phyloP scores from a whole-genome alignment of 23 red algal species.

The Pyropia yezoensis region DNA sequence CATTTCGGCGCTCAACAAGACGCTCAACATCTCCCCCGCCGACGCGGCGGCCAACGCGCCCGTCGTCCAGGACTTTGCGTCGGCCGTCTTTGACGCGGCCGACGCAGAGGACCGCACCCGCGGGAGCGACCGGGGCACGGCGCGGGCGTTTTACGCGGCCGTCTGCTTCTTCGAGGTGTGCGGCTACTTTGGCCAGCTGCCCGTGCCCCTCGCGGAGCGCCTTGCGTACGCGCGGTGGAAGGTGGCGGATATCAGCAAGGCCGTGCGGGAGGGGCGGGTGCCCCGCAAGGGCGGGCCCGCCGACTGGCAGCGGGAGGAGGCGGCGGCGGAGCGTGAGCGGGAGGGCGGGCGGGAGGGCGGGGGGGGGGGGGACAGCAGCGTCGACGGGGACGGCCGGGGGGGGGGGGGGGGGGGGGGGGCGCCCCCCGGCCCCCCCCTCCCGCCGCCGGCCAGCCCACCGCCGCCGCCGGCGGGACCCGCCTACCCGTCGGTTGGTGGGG shows the following conservation, averaged over 20 bases:
- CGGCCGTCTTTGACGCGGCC: conserved; percentile 37
- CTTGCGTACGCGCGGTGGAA: conserved; percentile 43
- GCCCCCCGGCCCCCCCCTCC: too few species aligned
- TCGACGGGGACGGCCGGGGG: too few species aligned
- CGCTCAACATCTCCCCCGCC: background rate
- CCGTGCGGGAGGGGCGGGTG: conserved; percentile 29
- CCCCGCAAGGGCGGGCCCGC: conserved; percentile 10
- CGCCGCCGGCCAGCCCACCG: too few species aligned
- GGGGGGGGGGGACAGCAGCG: too few species aligned
- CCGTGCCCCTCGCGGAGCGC: conserved; percentile 24
- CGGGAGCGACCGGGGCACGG: conserved; percentile 30
- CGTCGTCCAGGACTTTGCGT: conserved; percentile 40
- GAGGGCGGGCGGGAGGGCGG: too few species aligned
- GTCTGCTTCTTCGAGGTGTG: conserved; percentile 79
- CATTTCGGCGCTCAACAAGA: conserved; percentile 16
- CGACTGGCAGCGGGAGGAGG: conserved; percentile 1
- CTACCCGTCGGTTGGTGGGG: too few species aligned
- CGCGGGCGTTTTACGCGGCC: conserved; percentile 63
- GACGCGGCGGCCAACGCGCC: conserved; percentile 25
- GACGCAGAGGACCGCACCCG: conserved; percentile 41
- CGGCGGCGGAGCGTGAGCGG: too few species aligned
- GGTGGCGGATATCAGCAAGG: conserved; percentile 43
- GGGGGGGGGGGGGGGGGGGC: too few species aligned
- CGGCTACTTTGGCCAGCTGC: conserved; percentile 21
- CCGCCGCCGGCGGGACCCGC: too few species aligned